Evolutionary conservation across 2,329 filamentous ascomycete genomes (phyloP).

Genomic region (Aspergillus niger): DNA sequence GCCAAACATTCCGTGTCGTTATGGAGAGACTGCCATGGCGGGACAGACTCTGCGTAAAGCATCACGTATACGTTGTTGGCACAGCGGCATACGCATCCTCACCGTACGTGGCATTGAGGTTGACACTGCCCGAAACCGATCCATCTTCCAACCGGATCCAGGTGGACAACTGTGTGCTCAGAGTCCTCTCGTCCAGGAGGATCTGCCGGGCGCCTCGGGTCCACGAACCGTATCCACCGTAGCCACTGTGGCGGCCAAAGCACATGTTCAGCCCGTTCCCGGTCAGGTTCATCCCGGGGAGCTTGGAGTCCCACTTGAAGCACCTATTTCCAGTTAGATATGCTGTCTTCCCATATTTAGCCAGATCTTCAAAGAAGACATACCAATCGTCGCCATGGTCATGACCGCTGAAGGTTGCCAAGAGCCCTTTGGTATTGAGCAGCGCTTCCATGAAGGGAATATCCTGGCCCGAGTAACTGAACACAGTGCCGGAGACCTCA

Average conservation of each 20-base stretch:
- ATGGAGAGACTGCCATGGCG: too few relatives aligned
- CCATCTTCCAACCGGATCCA: slow-evolving; percentile 65
- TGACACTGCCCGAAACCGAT: slow-evolving; percentile 5
- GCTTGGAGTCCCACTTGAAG: too few relatives aligned
- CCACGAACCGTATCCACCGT: slow-evolving; percentile 70
- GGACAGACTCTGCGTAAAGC: too few relatives aligned
- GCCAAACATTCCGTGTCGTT: slow-evolving; percentile 24
- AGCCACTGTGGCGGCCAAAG: slow-evolving; percentile 51
- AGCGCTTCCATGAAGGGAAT: slow-evolving; percentile 64
- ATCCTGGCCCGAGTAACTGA: too few relatives aligned
- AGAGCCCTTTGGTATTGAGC: slow-evolving; percentile 54
- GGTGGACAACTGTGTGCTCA: slow-evolving; percentile 51
- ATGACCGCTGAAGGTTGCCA: slow-evolving; percentile 65
- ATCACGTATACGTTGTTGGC: too few relatives aligned
- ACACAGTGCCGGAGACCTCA: too few relatives aligned
- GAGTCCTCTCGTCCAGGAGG: slow-evolving; percentile 47
- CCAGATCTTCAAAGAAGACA: too few relatives aligned
- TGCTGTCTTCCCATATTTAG: too few relatives aligned
- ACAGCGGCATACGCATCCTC: too few relatives aligned
- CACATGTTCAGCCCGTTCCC: slow-evolving; percentile 49
- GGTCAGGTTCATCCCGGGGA: too few relatives aligned
- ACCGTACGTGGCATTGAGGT: too few relatives aligned
- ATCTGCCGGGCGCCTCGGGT: slow-evolving; percentile 63
- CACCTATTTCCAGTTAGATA: too few relatives aligned
- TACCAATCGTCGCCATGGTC: slow-evolving; percentile 57